Percentiles rank a stretch among this genome's conserved stretches.
These are phyloP conservation scores for Candida boidinii DNA, from an alignment of 805 yeast species.

Conservation along the genomic window DNA sequence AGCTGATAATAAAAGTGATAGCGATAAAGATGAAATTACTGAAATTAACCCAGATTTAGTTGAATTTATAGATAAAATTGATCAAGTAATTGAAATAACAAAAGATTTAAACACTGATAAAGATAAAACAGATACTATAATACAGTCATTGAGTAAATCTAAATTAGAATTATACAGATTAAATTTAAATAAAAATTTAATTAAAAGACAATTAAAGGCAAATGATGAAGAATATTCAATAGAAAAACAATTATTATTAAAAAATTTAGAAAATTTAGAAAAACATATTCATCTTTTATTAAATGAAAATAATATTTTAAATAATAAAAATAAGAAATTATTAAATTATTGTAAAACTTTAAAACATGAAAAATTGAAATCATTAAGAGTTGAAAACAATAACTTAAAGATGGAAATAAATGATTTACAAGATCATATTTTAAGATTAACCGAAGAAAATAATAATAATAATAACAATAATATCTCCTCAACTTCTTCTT, in stretches of 20 bases:
- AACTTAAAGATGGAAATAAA: conserved; percentile 7
- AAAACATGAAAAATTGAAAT: conserved; percentile 21
- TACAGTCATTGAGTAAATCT: too few species aligned
- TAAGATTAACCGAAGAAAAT: background rate
- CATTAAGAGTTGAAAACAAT: conserved; percentile 18
- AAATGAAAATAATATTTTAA: conserved; percentile 22
- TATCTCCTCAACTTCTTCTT: conserved; percentile 4
- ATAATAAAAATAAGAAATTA: conserved; percentile 22
- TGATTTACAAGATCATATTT: background rate
- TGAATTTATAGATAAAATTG: too few species aligned
- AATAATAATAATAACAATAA: background rate
- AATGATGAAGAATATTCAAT: conserved; percentile 20
- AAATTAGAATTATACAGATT: conserved; percentile 19
- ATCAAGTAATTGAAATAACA: too few species aligned
- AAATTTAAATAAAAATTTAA: conserved; percentile 23
- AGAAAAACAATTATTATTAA: conserved; percentile 21
- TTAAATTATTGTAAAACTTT: conserved; percentile 21
- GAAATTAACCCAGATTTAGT: too few species aligned
- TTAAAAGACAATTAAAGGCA: conserved; percentile 18
- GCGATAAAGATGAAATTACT: too few species aligned
- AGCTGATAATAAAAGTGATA: too few species aligned
- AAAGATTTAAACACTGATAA: background rate
- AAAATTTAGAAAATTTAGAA: conserved; percentile 20
- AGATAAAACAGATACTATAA: background rate
- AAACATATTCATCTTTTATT: conserved; percentile 16